Evolutionary conservation across 495 filamentous ascomycete genomes (phyloP).

Genomic region (Rostrohypoxylon terebratum): DNA sequence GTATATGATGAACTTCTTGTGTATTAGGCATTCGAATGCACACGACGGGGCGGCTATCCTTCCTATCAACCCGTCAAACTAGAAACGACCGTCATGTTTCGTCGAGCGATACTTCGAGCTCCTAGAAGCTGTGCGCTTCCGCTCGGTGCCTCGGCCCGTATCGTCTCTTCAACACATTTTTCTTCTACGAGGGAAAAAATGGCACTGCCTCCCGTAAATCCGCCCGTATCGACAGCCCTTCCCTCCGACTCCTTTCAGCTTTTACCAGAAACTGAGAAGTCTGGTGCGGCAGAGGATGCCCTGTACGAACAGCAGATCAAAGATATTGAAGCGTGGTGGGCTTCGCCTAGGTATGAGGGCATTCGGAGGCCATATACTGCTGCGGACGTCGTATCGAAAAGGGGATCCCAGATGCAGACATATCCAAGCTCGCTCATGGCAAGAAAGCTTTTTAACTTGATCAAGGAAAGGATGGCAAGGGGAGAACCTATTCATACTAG

Average conservation of each 20-base stretch:
- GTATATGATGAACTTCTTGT: neutral
- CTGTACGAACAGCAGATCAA: constrained; percentile 82
- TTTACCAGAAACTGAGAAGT: constrained; percentile 76
- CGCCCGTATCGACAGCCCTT: constrained; percentile 64
- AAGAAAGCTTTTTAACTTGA: constrained; percentile 88
- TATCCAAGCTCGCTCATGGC: constrained; percentile 96
- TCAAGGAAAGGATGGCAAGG: constrained; percentile 77
- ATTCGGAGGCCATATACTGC: constrained; percentile 93
- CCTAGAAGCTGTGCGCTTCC: constrained; percentile 49
- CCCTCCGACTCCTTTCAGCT: constrained; percentile 83
- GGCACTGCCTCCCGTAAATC: constrained; percentile 51
- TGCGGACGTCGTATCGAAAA: constrained; percentile 90
- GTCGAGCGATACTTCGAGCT: constrained; percentile 49
- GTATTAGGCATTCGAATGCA: neutral
- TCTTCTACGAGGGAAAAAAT: constrained; percentile 48
- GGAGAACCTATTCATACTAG: constrained; percentile 92
- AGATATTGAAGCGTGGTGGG: constrained; percentile 90
- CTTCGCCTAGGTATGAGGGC: constrained; percentile 80
- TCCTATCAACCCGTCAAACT: neutral
- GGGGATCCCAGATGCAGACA: constrained; percentile 83
- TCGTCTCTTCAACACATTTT: constrained; percentile 33
- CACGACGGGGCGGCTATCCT: neutral
- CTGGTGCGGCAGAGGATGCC: constrained; percentile 81
- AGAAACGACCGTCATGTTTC: constrained; percentile 48
- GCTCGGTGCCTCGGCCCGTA: constrained; percentile 22